Evolutionary conservation across 345 rosid species (phyloP).

Genomic region (Punica granatum): DNA sequence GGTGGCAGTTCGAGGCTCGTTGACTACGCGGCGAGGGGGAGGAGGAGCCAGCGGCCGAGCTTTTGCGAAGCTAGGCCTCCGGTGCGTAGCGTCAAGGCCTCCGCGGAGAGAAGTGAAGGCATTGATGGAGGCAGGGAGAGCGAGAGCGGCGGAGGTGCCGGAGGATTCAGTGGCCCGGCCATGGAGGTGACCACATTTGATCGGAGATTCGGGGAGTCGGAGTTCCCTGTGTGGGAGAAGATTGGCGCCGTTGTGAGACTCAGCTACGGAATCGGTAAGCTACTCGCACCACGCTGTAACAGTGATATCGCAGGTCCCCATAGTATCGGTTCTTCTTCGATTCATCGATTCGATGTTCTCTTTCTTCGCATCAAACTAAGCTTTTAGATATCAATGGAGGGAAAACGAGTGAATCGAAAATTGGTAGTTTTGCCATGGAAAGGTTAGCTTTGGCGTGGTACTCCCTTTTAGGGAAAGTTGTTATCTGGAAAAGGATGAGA

Average conservation of each 20-base stretch:
- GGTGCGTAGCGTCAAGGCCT: neutral
- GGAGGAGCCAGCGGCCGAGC: neutral
- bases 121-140: slow-evolving; percentile 30
- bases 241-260: slow-evolving; percentile 85
- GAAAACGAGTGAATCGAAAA: neutral
- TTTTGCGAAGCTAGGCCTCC: slow-evolving; percentile 1
- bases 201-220: slow-evolving; percentile 49
- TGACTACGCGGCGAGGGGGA: neutral
- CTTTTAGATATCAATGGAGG: neutral
- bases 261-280: slow-evolving; percentile 83
- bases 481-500: neutral
- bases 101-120: slow-evolving; percentile 25
- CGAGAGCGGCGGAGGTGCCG: slow-evolving; percentile 23
- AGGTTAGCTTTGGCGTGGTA: neutral
- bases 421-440: neutral
- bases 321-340: neutral
- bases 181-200: slow-evolving; percentile 81
- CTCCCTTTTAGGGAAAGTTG: neutral
- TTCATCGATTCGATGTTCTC: neutral
- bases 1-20: slow-evolving; percentile 1
- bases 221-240: slow-evolving; percentile 84
- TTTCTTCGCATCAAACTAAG: neutral
- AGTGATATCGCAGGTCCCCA: neutral
- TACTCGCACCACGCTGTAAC: neutral
- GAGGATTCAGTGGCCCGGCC: slow-evolving; percentile 37